These are phyloP conservation scores for Neoascochyta sp. DNA, from an alignment of 2,329 filamentous ascomycete genomes.

Conservation along the genomic window DNA sequence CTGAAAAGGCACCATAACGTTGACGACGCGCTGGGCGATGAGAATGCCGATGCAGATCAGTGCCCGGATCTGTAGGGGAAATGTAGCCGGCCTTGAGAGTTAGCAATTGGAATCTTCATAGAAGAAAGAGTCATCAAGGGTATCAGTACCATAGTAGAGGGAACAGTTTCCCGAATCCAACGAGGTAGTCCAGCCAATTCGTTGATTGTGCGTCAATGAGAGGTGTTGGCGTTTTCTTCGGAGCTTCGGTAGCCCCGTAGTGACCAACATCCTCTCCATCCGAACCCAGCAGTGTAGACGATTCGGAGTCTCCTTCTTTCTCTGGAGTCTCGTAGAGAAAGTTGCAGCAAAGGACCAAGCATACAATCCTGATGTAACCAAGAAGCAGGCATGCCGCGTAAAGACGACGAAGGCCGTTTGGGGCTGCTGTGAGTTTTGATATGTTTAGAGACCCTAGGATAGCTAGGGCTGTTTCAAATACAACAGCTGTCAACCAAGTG, in stretches of 20 bases:
- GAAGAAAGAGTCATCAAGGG: conserved; percentile 7
- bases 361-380: no score
- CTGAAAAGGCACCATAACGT: conserved; percentile 45
- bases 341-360: not conserved
- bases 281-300: not conserved
- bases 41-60: conserved; percentile 44
- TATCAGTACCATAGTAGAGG: conserved; percentile 44
- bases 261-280: no score
- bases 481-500: not conserved
- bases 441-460: not conserved
- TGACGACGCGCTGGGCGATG: conserved; percentile 44
- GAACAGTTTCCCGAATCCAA: conserved; percentile 46
- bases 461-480: not conserved
- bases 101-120: conserved; percentile 44
- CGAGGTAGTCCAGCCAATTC: conserved; percentile 49
- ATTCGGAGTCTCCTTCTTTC: not conserved
- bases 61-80: conserved; percentile 44
- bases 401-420: not conserved
- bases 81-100: no score
- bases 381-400: no score
- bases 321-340: no score
- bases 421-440: no score
- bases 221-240: no score
- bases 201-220: not conserved
- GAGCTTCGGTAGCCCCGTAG: no score